These are phyloP conservation scores for Nemania bipapillata DNA, from an alignment of 2,329 filamentous ascomycete genomes.

Conservation along the genomic window DNA sequence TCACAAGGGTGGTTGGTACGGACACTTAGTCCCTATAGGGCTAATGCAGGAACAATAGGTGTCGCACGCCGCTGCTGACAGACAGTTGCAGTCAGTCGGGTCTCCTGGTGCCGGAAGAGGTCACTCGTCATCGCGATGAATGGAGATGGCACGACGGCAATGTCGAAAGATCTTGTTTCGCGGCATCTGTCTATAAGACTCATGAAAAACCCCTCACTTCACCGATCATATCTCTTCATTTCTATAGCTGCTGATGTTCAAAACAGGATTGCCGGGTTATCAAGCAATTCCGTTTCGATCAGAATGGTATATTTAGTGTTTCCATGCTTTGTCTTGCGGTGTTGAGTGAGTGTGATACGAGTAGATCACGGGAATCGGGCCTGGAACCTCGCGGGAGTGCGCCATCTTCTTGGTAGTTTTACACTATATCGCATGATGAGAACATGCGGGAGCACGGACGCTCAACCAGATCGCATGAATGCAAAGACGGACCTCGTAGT, in stretches of 20 bases:
- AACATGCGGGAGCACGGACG: slow-evolving; percentile 18
- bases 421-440: slow-evolving; percentile 9
- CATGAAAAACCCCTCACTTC: neutral
- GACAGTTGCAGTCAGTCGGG: slow-evolving; percentile 9
- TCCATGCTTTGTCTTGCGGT: neutral
- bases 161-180: slow-evolving; percentile 19
- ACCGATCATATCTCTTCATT: slow-evolving; percentile 5
- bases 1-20: neutral
- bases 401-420: neutral
- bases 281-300: slow-evolving; percentile 21
- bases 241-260: slow-evolving; percentile 9
- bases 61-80: slow-evolving; percentile 28
- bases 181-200: neutral
- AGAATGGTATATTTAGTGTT: neutral
- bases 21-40: slow-evolving; percentile 10
- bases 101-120: slow-evolving; percentile 7
- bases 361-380: slow-evolving; percentile 26
- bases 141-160: slow-evolving; percentile 12
- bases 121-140: neutral
- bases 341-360: slow-evolving; percentile 25
- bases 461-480: slow-evolving; percentile 22
- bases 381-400: neutral
- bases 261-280: slow-evolving; percentile 24
- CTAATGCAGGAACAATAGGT: slow-evolving; percentile 34
- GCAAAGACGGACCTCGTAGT: slow-evolving; percentile 15